Base-by-base conservation (phyloP, 140 eudicot species). In the Anethum foeniculum region DNA sequence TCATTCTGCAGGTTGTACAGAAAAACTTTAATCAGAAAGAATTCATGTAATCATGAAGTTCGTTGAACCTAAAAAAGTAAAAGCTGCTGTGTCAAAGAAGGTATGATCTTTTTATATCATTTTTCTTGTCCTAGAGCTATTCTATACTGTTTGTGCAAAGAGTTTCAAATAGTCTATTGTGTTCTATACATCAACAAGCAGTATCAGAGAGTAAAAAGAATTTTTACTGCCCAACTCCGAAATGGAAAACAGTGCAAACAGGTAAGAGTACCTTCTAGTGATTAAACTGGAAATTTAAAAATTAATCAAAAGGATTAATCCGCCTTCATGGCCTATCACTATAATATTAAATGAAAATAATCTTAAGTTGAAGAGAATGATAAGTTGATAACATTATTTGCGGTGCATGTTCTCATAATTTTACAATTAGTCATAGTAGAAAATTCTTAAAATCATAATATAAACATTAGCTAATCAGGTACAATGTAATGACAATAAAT, bases 1-100 rank as follows among this genome's bases (percentile, higher is more conserved):
- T 92, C 99, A 80, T 90, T 86, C 99, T 95, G 90, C 83, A 80
- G 23, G 83, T 44, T 71, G 79, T 18, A 71, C 62, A 62, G 39
- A 13, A 43, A 32, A 52, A 65, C 21, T 46, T 30, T 18, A 38
- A 72, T 77, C 25, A 68, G 77, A 71, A 52, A 73, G 77, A 78
- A 41, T 30, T 67, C 64, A 62, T n/a, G 69, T 62, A 62, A 62
- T 10, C 34, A 11, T 62, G 34, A 62, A n/a, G 32, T 62, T n/a
- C 32, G 10, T 11, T 12, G 48, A 43, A 43, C 78, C 38, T n/a
- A 74, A 74, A 11, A 74, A 23, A 74, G 54, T 43, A 73, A 27
- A 15, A 74, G 23, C 48, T 74, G 21, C 56, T 11, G n/a, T 72
- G 34, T 38, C 25, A 36, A 30, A 34, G 12, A 11, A 9, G 13